Base-by-base conservation (phyloP, 108 stramenopile species). In the Schizochytrium sp. region DNA sequence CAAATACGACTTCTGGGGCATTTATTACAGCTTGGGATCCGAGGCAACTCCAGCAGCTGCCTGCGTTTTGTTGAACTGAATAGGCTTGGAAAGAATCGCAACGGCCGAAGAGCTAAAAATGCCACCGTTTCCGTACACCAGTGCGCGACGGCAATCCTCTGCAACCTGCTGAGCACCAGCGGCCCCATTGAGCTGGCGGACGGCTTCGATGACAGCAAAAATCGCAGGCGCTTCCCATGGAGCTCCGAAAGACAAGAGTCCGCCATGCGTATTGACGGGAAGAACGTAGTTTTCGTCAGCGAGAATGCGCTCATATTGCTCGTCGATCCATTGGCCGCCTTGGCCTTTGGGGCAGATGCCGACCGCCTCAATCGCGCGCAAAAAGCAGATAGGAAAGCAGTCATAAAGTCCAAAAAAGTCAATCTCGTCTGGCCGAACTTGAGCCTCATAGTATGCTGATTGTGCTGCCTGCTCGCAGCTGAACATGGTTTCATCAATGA, bases 81-180 rank as follows among this genome's bases (percentile, higher is more conserved):
- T n/a, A 0, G 87, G 58, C 47, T 89, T 91, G 34, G 87, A 90
- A 5, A 93, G 57, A 48, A 93, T 93, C 16, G 91, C 92, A 29
- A 93, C 92, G 34, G 92, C 92, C 0, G 92, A 93, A 72, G 91
- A 76, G 44, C 88, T 88, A 0, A 93, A 91, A 14, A 93, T 91
- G 53, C 92, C 92, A n/a, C 92, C 92, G 55, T 93, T 93, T n/a
- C 90, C 92, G 45, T 91, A 93, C 16, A 93, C 92, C 34, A 93
- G 60, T 14, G 92, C 92, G 25, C 92, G 87, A 43, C 87, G 45
- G 60, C 90, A 90, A 43, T 91, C n/a, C 8, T 90, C 44, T 3
- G 63, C 8, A 25, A 93, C 90, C 53, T 90, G 91, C 55, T 90
- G 60, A 29, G 89, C 91, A 19, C 34, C 34, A 21, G 92, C 91